A percentile compares a stretch with the other conserved stretches of the same genome.
Evolutionary conservation across 2,329 filamentous ascomycete species (phyloP).

Genomic region (Pseudogymnoascus sp.): DNA sequence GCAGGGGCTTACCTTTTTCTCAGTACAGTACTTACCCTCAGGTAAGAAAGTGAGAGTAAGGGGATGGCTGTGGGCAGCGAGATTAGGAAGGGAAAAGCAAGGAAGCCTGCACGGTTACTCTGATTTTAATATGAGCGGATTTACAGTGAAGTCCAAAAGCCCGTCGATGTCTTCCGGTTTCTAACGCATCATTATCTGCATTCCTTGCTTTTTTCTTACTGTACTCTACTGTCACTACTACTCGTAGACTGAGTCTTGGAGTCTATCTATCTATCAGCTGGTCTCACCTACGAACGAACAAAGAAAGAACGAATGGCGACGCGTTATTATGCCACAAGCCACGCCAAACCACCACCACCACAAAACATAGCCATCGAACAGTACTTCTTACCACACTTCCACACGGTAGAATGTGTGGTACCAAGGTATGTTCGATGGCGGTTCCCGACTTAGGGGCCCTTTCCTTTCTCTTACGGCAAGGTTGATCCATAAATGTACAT

Average conservation of each 20-base stretch:
- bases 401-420: not conserved
- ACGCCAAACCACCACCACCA: not conserved
- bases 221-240: not conserved
- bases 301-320: not conserved
- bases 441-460: not conserved
- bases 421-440: not conserved
- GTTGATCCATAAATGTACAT: constrained; percentile 3
- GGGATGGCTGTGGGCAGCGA: not conserved
- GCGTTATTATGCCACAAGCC: not conserved
- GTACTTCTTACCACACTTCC: not conserved
- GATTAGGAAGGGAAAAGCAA: not conserved
- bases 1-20: not conserved
- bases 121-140: constrained; percentile 2
- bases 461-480: not conserved
- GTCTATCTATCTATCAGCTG: constrained; percentile 7
- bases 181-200: constrained; percentile 1
- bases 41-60: not conserved
- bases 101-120: not conserved
- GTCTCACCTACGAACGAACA: not conserved
- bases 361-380: not conserved
- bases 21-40: not conserved
- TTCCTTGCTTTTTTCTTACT: constrained; percentile 7
- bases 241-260: not conserved
- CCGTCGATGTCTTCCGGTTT: not conserved
- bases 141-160: not conserved